phyloP scores from a whole-genome alignment of 129 eudicot species.

The Pulicaria dysenterica region DNA sequence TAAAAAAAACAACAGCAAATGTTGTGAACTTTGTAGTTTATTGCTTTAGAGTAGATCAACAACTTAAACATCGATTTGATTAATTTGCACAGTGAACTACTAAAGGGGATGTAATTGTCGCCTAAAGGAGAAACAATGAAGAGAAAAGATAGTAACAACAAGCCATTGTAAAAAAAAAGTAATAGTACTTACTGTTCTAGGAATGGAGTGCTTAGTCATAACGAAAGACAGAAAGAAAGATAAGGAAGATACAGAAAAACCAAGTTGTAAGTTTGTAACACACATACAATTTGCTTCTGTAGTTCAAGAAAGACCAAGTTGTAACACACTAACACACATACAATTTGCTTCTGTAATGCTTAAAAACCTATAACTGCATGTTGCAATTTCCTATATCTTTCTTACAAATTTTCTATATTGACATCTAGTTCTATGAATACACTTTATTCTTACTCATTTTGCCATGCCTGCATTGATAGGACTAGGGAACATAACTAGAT shows the following conservation, averaged over 20 bases:
- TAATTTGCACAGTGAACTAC: neutral
- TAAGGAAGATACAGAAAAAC: neutral
- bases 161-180: neutral
- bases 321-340: constrained; percentile 4
- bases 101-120: neutral
- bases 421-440: too few species aligned
- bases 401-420: too few species aligned
- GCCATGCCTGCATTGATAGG: too few species aligned
- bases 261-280: constrained; percentile 13
- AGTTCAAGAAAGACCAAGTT: neutral
- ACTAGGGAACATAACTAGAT: too few species aligned
- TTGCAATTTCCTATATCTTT: neutral
- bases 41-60: neutral
- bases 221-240: too few species aligned
- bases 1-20: constrained; percentile 9
- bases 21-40: neutral
- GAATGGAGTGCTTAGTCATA: neutral
- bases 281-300: too few species aligned
- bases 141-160: constrained; percentile 8
- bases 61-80: constrained; percentile 1
- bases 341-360: neutral
- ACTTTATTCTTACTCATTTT: too few species aligned
- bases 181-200: constrained; percentile 3
- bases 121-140: neutral
- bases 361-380: neutral